Evolutionary conservation across 177 flowering plant genomes (phyloP).

Genomic region (Vitis hybrid): DNA sequence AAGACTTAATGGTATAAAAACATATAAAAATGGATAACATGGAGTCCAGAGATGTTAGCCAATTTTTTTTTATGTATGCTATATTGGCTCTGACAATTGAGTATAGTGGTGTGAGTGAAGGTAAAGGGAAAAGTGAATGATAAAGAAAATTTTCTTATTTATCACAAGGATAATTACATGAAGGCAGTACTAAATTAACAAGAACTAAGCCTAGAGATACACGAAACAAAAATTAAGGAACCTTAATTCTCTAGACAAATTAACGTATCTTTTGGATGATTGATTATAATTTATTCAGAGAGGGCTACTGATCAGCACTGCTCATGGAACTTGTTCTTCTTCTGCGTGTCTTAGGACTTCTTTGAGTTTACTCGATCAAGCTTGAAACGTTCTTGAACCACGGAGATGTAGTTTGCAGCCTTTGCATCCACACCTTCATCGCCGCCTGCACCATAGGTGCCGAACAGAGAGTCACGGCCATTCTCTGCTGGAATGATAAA

Average conservation of each 20-base stretch:
- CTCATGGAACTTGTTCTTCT: not conserved
- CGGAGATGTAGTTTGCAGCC: slow-evolving; percentile 56
- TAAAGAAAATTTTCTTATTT: no score
- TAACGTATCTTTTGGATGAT: not conserved
- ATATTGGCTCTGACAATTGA: no score
- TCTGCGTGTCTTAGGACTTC: slow-evolving; percentile 9
- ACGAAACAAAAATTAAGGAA: no score
- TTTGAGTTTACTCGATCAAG: slow-evolving; percentile 41
- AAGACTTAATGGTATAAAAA: no score
- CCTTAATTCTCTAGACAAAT: not conserved
- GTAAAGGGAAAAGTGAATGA: no score
- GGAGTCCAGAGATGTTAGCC: no score
- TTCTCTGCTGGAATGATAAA: slow-evolving; percentile 21
- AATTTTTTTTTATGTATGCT: no score
- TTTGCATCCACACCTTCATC: slow-evolving; percentile 51
- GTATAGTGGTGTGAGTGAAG: no score
- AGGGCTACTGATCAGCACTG: not conserved
- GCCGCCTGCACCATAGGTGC: slow-evolving; percentile 15
- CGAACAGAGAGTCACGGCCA: slow-evolving; percentile 12
- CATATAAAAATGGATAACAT: no score
- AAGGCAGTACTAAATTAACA: no score
- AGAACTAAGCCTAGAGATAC: no score
- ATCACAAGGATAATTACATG: no score
- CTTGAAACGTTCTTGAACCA: slow-evolving; percentile 61
- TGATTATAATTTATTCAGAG: not conserved